A percentile compares a stretch with the other conserved stretches of the same genome.
These are phyloP conservation scores for Penicillium simplicissimum DNA, from an alignment of 495 filamentous ascomycete species.

Conservation along the genomic window DNA sequence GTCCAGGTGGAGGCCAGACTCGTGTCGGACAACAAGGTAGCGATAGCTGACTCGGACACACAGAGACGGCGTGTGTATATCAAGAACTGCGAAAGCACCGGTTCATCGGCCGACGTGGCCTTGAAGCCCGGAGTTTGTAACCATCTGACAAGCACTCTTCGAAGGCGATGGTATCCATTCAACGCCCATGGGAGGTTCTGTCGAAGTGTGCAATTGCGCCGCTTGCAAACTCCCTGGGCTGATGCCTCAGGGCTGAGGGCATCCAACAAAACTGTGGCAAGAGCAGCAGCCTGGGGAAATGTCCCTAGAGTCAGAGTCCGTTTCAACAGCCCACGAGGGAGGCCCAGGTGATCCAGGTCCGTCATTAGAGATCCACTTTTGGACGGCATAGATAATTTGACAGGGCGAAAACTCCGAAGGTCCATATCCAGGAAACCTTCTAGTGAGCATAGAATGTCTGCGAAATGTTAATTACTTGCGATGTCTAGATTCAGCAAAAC, in stretches of 20 bases:
- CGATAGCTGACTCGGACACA: constrained; percentile 13
- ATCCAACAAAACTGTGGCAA: constrained; percentile 33
- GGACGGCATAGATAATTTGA: constrained; percentile 29
- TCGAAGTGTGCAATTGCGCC: constrained; percentile 23
- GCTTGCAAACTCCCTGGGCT: constrained; percentile 2
- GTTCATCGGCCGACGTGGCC: constrained; percentile 18
- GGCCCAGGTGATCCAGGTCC: constrained; percentile 36
- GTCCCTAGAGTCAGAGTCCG: constrained; percentile 27
- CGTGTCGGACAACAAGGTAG: constrained; percentile 24
- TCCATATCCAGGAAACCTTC: constrained; percentile 23
- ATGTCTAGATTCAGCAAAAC: neutral
- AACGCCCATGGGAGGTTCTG: constrained; percentile 39
- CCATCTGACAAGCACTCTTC: constrained; percentile 34
- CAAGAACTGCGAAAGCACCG: constrained; percentile 30
- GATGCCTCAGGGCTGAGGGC: constrained; percentile 27
- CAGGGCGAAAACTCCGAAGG: constrained; percentile 3
- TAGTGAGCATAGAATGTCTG: constrained; percentile 42
- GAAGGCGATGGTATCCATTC: constrained; percentile 41
- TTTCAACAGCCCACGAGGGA: constrained; percentile 34
- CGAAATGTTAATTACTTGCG: neutral
- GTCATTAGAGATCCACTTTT: constrained; percentile 30
- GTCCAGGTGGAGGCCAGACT: constrained; percentile 30
- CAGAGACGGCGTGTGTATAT: constrained; percentile 20
- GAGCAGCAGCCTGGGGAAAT: constrained; percentile 25
- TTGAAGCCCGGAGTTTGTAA: constrained; percentile 21